A percentile compares a stretch with the other conserved stretches of the same genome.
phyloP scores from a whole-genome alignment of 352 stramenopile genomes.

The Pythium aphanidermatum region DNA sequence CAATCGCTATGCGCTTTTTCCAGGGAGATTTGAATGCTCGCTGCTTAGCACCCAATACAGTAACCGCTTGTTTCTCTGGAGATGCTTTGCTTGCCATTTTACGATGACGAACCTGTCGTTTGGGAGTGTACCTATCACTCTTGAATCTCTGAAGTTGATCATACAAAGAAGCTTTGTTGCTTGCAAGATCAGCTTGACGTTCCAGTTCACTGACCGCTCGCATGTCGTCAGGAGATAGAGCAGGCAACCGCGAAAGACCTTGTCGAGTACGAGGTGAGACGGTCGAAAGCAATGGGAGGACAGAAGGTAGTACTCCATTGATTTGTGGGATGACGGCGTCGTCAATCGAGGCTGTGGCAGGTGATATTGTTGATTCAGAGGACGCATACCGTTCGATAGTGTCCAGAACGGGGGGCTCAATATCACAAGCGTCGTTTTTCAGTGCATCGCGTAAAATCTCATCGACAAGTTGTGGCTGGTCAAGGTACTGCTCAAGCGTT shows the following conservation, averaged over 20 bases:
- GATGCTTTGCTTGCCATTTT: slow-evolving; percentile 9
- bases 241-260: slow-evolving; percentile 31
- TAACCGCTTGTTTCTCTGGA: slow-evolving; percentile 1
- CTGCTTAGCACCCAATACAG: background rate
- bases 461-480: slow-evolving; percentile 16
- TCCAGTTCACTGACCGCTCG: slow-evolving; percentile 37
- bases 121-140: background rate
- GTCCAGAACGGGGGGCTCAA: too few relatives aligned
- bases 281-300: slow-evolving; percentile 38
- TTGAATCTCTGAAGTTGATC: slow-evolving; percentile 8
- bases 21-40: slow-evolving; percentile 9
- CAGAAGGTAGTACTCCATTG: background rate
- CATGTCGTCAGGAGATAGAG: slow-evolving; percentile 29
- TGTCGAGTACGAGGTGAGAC: slow-evolving; percentile 43
- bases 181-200: slow-evolving; percentile 22
- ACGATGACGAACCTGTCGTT: slow-evolving; percentile 6
- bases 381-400: too few relatives aligned
- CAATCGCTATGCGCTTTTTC: slow-evolving; percentile 10
- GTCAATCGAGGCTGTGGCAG: background rate
- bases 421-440: background rate
- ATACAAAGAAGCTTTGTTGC: slow-evolving; percentile 11
- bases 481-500: slow-evolving; percentile 16
- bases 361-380: too few relatives aligned
- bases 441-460: slow-evolving; percentile 15
- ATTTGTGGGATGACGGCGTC: background rate